phyloP scores from a whole-genome alignment of 1,139 yeast genomes.

The Taiozyma sp. region DNA sequence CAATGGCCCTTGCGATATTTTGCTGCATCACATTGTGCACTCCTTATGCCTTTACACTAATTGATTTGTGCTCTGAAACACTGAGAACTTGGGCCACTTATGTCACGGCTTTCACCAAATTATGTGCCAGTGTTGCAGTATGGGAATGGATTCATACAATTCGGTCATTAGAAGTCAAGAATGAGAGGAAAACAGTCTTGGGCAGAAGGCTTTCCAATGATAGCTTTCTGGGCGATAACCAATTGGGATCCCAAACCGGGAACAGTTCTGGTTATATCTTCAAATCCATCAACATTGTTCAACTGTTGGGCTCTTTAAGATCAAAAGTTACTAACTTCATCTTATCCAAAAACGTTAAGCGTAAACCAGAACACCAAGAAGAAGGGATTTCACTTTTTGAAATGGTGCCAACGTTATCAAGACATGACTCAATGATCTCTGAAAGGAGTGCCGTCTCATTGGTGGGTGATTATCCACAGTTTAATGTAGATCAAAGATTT shows the following conservation, averaged over 20 bases:
- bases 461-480: conserved; percentile 22
- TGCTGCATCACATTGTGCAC: conserved; percentile 32
- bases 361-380: neutral
- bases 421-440: conserved; percentile 9
- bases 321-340: neutral
- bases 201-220: conserved; percentile 37
- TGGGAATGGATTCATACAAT: conserved; percentile 54
- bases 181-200: conserved; percentile 42
- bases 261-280: conserved; percentile 13
- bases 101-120: conserved; percentile 35
- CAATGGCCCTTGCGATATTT: conserved; percentile 40
- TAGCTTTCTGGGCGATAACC: conserved; percentile 16
- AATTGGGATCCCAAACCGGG: neutral
- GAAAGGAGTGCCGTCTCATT: conserved; percentile 15
- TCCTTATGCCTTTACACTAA: conserved; percentile 30
- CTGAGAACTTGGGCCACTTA: conserved; percentile 42
- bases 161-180: conserved; percentile 36
- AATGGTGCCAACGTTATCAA: conserved; percentile 5
- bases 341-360: neutral
- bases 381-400: conserved; percentile 7
- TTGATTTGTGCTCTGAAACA: conserved; percentile 28
- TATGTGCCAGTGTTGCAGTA: conserved; percentile 36
- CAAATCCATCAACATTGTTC: conserved; percentile 17
- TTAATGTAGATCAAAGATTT: conserved; percentile 22
- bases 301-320: conserved; percentile 5